These are phyloP conservation scores for Nannochloropsis granulata DNA, from an alignment of 108 stramenopile genomes.

Conservation along the genomic window DNA sequence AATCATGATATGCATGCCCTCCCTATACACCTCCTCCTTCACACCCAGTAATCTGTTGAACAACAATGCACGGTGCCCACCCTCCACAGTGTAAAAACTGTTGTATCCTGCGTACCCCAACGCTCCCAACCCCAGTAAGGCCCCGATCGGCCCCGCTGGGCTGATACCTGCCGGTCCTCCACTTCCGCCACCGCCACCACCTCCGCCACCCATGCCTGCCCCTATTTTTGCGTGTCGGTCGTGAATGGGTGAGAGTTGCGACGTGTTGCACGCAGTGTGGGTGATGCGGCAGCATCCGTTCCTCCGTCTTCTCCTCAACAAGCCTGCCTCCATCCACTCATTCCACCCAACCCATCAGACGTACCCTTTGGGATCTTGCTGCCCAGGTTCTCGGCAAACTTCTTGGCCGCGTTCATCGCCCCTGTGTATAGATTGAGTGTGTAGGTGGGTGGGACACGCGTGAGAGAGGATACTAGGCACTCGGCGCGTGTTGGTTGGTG, in stretches of 20 bases:
- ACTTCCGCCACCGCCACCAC: background rate
- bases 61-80: conserved; percentile 90
- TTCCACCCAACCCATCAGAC: background rate
- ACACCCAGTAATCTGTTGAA: conserved; percentile 89
- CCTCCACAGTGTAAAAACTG: conserved; percentile 62
- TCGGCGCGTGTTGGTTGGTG: no score
- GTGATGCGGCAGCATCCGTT: no score
- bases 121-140: conserved; percentile 33
- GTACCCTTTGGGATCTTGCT: background rate
- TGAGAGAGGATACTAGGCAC: no score
- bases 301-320: no score
- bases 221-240: background rate
- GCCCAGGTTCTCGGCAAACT: background rate
- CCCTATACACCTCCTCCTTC: conserved; percentile 63
- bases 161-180: background rate
- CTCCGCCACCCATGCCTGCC: background rate
- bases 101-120: conserved; percentile 81
- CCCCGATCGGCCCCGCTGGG: conserved; percentile 19
- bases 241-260: no score
- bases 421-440: background rate
- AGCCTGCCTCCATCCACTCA: no score
- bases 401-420: background rate
- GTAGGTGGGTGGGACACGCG: no score
- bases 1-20: conserved; percentile 88
- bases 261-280: no score